phyloP scores from a whole-genome alignment of 768 basidiomycete genomes.

The Trametes punicea region DNA sequence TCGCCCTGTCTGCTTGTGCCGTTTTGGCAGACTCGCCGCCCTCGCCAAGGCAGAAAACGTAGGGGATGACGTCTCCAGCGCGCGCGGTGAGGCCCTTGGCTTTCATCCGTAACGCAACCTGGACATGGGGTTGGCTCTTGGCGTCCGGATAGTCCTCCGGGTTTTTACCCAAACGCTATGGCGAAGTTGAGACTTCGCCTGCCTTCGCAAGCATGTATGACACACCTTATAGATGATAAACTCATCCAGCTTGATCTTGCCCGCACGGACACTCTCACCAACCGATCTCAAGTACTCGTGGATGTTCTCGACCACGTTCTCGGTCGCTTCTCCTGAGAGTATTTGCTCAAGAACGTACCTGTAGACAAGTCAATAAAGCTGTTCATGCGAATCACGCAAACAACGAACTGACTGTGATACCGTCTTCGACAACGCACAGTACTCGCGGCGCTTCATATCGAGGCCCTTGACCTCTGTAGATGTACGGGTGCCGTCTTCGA shows the following conservation, averaged over 20 bases:
- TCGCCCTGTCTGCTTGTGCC: conserved; percentile 85
- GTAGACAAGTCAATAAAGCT: neutral
- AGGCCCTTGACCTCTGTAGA: conserved; percentile 92
- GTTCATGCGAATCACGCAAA: neutral
- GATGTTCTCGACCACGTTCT: conserved; percentile 84
- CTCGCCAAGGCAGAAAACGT: conserved; percentile 84
- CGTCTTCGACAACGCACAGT: conserved; percentile 85
- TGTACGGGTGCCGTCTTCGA: conserved; percentile 77
- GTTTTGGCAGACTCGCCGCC: conserved; percentile 69
- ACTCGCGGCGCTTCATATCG: conserved; percentile 99
- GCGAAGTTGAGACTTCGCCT: neutral
- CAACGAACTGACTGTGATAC: conserved; percentile 79
- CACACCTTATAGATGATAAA: conserved; percentile 92
- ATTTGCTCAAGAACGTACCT: conserved; percentile 91
- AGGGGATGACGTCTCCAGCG: conserved; percentile 91
- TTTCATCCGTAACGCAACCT: conserved; percentile 91
- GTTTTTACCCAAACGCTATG: conserved; percentile 89
- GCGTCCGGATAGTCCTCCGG: conserved; percentile 97
- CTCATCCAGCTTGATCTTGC: conserved; percentile 82
- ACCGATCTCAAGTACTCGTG: conserved; percentile 85
- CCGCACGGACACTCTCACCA: conserved; percentile 74
- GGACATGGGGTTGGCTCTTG: conserved; percentile 94
- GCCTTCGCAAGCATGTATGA: conserved; percentile 7
- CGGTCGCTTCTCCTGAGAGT: conserved; percentile 86
- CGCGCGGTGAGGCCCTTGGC: conserved; percentile 75